Evolutionary conservation across 345 rosid genomes (phyloP), one percentile per base, ranked within the genome.

Genomic region (Eucalyptus marginata): DNA sequence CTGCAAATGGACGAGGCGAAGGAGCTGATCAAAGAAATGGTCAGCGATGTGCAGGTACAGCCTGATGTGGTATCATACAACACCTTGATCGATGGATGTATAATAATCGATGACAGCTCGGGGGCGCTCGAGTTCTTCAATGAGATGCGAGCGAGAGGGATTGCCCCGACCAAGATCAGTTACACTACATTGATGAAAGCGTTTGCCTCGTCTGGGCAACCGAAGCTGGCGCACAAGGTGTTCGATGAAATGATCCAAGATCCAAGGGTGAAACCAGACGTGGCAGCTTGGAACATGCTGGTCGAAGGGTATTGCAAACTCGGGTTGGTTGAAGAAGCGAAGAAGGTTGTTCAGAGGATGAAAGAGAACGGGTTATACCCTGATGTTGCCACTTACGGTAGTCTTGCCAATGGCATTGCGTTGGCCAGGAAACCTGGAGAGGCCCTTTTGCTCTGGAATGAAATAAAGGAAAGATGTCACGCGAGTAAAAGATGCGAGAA

Each of bases 151-250:
- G 91, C 92, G 4, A 93, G 88, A 89, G 97, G 96, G 86, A 96
- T 97, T 62, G 93, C 95, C 88, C 99, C 99, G 3, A 95, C 96
- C 43, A 97, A 97, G 94, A 92, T 96, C 84, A 97, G 99, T 89
- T 96, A 97, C 93, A 97, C 99, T 12, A 96, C 99, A 44, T 90
- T 96, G 94, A 97, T 97, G 99, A 97, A 97, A 93, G 98, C 99
- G 84, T 97, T 96, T 87, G 98, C 96, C n/a, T 89, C 93, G 76
- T 95, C 99, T 0, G 96, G 96, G 54, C 99, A 96, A 89, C 99
- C 98, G 2, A 97, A 96, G 95, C 87, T 97, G 89, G 98, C 99
- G 3, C 94, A 94, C 90, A 94, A 94, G 92, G 98, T 96, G 66
- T 96, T 97, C 49, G 96, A 97, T 47, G 99, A 97, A 94, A 97